Evolutionary conservation across 805 yeast genomes (phyloP), one percentile per base, ranked within the genome.

Genomic region (Candida hungchunana): DNA sequence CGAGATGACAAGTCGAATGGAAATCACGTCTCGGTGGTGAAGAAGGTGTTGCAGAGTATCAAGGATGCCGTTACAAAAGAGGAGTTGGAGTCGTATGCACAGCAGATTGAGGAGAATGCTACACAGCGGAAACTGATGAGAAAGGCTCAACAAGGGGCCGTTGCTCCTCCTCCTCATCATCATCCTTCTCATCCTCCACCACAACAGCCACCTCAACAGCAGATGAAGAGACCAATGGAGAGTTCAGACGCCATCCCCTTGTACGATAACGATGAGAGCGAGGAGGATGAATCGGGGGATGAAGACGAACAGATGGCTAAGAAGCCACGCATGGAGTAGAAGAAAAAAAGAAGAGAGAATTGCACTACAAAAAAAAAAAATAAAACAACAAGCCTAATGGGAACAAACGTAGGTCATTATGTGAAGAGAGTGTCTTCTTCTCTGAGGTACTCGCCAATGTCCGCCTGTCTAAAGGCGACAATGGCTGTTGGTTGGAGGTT

Each of bases 381-480:
- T 27, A 27, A 19, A 27, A 27, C 30, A 12, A 17, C 13, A 7
- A 27, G 18, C n/a, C n/a, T 27, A 26, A 32, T n/a, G n/a, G n/a
- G n/a, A n/a, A n/a, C n/a, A n/a, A n/a, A n/a, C n/a, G n/a, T n/a
- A n/a, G 15, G 26, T 24, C 29, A 34, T 25, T 67, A 88, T 18
- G 96, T 85, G 57, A 90, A 90, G 48, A 90, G 66, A 26, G 96
- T 87, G 62, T 93, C 97, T 69, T 93, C 98, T 55, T 93, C 97
- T 74, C 98, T 88, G 56, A 93, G 71, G 56, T 87, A 93, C 63
- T 93, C 98, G 46, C 98, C 98, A 48, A 93, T 86, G 67, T 93
- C 98, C 48, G 94, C 85, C 60, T 93, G 98, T 73, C 98, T 80
- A 61, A 85, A 90, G 4, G 95, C 95, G 12, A 90, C 96, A 34